These are phyloP conservation scores for Mucor irregularis DNA, from an alignment of 371 early-diverging fungal species.

Conservation along the genomic window DNA sequence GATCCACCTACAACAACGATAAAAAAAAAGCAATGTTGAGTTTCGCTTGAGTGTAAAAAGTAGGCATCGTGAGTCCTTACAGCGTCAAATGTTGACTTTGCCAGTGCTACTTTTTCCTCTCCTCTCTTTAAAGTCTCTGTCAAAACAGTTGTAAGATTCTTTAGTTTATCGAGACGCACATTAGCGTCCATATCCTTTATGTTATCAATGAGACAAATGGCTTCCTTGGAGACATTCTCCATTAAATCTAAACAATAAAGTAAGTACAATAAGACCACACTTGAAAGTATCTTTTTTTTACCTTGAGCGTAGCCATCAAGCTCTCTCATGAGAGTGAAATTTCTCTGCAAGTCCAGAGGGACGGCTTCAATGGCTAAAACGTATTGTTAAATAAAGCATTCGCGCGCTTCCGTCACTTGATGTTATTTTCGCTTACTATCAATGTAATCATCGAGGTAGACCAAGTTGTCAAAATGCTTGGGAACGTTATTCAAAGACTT, in stretches of 20 bases:
- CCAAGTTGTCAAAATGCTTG: constrained; percentile 45
- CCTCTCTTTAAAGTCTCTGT: constrained; percentile 78
- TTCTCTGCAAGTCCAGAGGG: constrained; percentile 88
- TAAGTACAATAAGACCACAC: neutral
- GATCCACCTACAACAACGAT: constrained; percentile 30
- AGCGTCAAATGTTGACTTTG: constrained; percentile 85
- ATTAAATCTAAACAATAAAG: constrained; percentile 45
- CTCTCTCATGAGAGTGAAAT: constrained; percentile 88
- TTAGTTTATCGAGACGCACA: constrained; percentile 58
- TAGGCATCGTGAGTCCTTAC: constrained; percentile 41
- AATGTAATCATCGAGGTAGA: constrained; percentile 83
- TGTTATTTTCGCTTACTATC: constrained; percentile 70
- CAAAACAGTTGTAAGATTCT: constrained; percentile 57
- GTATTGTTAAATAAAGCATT: neutral
- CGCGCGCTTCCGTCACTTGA: neutral
- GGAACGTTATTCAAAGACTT: constrained; percentile 4
- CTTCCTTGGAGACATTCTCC: constrained; percentile 55
- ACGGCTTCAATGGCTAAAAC: constrained; percentile 79
- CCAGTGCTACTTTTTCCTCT: constrained; percentile 88
- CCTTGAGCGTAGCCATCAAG: constrained; percentile 88
- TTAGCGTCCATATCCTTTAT: constrained; percentile 49
- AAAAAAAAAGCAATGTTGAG: neutral
- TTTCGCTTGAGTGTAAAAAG: neutral
- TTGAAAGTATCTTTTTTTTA: constrained; percentile 40
- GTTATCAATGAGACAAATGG: constrained; percentile 55